Evolutionary conservation across 352 stramenopile species (phyloP).

Genomic region (Phytophthora ramorum): DNA sequence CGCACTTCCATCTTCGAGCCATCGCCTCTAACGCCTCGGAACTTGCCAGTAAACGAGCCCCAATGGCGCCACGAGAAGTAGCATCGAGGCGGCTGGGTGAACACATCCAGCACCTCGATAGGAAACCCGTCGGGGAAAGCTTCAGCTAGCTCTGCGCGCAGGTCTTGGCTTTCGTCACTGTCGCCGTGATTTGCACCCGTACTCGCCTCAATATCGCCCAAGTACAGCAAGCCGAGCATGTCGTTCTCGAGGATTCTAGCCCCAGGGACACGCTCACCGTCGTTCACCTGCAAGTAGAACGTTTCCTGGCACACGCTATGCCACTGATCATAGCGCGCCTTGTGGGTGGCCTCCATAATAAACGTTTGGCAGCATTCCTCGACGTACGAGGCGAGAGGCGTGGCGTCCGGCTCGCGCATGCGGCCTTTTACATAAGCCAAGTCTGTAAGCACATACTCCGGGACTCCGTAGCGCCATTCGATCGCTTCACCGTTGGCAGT

Average conservation of each 20-base stretch:
- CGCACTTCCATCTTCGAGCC: constrained; percentile 65
- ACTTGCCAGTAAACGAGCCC: constrained; percentile 74
- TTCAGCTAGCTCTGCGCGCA: constrained; percentile 59
- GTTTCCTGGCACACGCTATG: constrained; percentile 57
- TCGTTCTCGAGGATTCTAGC: constrained; percentile 59
- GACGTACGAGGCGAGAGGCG: constrained; percentile 72
- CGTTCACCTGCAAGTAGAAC: constrained; percentile 83
- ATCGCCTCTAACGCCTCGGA: constrained; percentile 68
- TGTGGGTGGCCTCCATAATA: constrained; percentile 83
- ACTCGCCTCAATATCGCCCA: constrained; percentile 49
- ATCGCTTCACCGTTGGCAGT: constrained; percentile 29
- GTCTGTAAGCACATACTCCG: constrained; percentile 80
- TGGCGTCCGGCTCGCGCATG: constrained; percentile 57
- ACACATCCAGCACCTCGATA: constrained; percentile 83
- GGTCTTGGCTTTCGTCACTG: constrained; percentile 53
- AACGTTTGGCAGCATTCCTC: constrained; percentile 83
- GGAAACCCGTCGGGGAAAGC: constrained; percentile 80
- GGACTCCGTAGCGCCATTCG: constrained; percentile 69
- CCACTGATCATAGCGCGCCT: constrained; percentile 66
- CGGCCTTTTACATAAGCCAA: constrained; percentile 76
- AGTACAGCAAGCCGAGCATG: constrained; percentile 73
- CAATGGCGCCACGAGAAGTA: constrained; percentile 87
- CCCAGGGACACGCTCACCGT: constrained; percentile 51
- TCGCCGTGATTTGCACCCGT: constrained; percentile 38
- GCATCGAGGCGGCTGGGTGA: constrained; percentile 75